Evolutionary conservation across 805 yeast genomes (phyloP), one percentile per base, ranked within the genome.

Genomic region (Candida coquimbonensis): DNA sequence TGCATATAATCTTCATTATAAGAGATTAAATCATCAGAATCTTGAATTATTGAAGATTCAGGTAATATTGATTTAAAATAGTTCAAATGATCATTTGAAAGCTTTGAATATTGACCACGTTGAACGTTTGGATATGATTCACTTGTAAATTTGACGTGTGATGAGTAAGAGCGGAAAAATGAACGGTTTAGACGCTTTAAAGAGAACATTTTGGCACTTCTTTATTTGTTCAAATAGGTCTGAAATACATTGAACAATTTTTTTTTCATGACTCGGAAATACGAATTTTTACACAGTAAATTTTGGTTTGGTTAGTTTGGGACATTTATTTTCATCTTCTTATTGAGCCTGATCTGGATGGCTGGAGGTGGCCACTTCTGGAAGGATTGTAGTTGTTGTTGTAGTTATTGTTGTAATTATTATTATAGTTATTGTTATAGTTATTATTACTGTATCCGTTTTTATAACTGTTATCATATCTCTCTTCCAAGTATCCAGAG

Each of bases 1-100:
- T 87, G 75, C 96, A 88, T 90, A 88, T 95, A 86, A 64, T 90
- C 98, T 63, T 85, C 91, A 60, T 90, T 91, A 73, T 69, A 87
- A 49, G 76, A 76, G 19, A 75, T 72, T 37, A 90, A 69, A 55
- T 85, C 93, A 37, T 80, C 83, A 12, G 64, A 62, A 49, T 78
- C 81, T 14, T 80, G 76, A 52, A 74, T 63, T 36, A 71, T 69
- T 14, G 72, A 67, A 26, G 73, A 69, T 9, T 69, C 66, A 7
- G 80, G 67, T 47, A 93, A 66, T 11, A 90, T 68, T 0, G 77
- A 59, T 49, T 70, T 67, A 71, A 91, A 93, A 53, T 63, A 72
- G 0, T 63, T 71, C 9, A 91, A 45, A 56, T 90, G 95, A 7
- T 65, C 68, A 0, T 69, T 66, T 1, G 73, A 73, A 13, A 90